phyloP scores from a whole-genome alignment of 768 basidiomycete species.

The Naganishia vishniacii region DNA sequence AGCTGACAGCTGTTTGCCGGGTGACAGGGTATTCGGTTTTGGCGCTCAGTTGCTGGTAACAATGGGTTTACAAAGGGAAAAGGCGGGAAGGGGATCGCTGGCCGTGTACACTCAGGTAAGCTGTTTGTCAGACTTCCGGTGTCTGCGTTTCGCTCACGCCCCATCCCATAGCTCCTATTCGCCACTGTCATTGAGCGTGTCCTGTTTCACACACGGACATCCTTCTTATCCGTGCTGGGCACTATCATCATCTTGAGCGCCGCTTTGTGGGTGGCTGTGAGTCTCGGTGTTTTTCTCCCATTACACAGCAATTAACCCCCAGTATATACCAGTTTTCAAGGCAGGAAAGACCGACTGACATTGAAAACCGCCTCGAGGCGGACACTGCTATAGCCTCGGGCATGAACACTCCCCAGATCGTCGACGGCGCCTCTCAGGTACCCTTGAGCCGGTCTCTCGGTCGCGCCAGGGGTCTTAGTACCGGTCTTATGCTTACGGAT shows the following conservation, averaged over 20 bases:
- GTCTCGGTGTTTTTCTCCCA: conserved; percentile 36
- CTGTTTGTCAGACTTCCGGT: conserved; percentile 30
- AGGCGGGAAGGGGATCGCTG: conserved; percentile 61
- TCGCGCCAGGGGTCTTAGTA: neutral
- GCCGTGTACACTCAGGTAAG: conserved; percentile 58
- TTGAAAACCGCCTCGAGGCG: neutral
- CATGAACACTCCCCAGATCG: conserved; percentile 6
- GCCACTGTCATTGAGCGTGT: conserved; percentile 61
- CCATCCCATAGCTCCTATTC: conserved; percentile 58
- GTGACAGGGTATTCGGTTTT: conserved; percentile 50
- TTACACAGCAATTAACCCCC: neutral
- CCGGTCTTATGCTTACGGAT: neutral
- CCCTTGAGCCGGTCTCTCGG: conserved; percentile 6
- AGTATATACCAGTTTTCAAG: conserved; percentile 2
- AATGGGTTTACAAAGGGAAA: conserved; percentile 62
- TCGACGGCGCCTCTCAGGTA: conserved; percentile 7
- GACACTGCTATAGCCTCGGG: neutral
- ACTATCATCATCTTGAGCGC: conserved; percentile 61
- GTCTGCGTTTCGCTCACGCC: neutral
- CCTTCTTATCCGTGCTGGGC: conserved; percentile 60
- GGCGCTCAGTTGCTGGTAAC: conserved; percentile 56
- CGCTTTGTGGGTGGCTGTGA: conserved; percentile 64
- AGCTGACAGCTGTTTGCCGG: conserved; percentile 4
- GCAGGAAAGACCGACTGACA: conserved; percentile 18
- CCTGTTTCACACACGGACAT: conserved; percentile 61